Evolutionary conservation across 257 asterid species (phyloP).

Genomic region (Plantago elongata): DNA sequence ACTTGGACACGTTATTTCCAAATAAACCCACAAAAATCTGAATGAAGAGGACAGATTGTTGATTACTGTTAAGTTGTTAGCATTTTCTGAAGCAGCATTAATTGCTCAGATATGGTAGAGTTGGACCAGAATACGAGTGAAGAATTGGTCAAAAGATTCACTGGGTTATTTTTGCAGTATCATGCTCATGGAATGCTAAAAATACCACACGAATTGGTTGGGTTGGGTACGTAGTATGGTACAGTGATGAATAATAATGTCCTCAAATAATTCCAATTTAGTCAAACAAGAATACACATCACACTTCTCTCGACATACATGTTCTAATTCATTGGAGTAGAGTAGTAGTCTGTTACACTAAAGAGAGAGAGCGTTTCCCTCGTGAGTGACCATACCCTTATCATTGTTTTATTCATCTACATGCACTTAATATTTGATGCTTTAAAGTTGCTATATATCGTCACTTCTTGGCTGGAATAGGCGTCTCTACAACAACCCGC

Average conservation of each 20-base stretch:
- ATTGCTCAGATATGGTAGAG: neutral
- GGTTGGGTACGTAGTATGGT: neutral
- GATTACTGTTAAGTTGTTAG: neutral
- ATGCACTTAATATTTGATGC: no score
- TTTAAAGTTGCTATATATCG: neutral
- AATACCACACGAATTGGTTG: neutral
- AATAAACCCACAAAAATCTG: no score
- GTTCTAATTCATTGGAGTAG: neutral
- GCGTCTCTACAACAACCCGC: neutral
- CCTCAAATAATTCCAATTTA: conserved; percentile 11
- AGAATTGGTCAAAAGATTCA: conserved; percentile 14
- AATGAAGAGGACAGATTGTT: no score
- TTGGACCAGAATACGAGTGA: neutral
- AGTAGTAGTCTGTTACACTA: conserved; percentile 1
- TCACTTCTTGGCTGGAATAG: neutral
- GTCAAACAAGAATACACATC: conserved; percentile 6
- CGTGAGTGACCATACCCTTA: no score
- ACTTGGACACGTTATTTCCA: no score
- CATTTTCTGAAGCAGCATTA: neutral
- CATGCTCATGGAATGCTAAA: conserved; percentile 7
- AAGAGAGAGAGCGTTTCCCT: no score
- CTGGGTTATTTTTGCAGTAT: neutral
- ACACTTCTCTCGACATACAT: neutral
- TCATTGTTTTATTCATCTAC: no score
- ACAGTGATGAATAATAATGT: conserved; percentile 1